A percentile compares a stretch with the other conserved stretches of the same genome.
These are phyloP conservation scores for Aquanectria penicillioides DNA, from an alignment of 2,329 filamentous ascomycete species.

Conservation along the genomic window DNA sequence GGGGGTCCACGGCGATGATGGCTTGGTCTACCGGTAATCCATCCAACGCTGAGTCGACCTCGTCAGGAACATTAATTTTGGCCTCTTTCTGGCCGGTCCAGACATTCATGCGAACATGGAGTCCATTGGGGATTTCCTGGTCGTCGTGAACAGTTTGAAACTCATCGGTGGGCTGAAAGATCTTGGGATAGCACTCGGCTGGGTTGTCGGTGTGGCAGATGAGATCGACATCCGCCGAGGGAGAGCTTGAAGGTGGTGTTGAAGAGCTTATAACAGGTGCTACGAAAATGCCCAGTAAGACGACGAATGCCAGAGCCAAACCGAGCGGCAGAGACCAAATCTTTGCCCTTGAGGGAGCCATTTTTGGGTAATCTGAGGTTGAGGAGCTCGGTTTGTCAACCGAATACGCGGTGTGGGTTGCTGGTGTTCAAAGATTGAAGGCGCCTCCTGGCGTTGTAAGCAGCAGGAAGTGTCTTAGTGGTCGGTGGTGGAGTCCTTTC, in stretches of 20 bases:
- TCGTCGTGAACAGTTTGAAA: conserved; percentile 72
- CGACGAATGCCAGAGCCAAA: conserved; percentile 38
- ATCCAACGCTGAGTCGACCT: conserved; percentile 57
- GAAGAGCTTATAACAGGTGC: conserved; percentile 42
- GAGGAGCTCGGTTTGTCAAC: not conserved
- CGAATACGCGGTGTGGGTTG: not conserved
- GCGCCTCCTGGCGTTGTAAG: not conserved
- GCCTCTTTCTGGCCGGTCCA: conserved; percentile 72
- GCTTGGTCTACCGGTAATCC: conserved; percentile 63
- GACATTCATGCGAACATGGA: conserved; percentile 74
- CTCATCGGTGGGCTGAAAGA: conserved; percentile 71
- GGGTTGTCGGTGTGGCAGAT: conserved; percentile 72
- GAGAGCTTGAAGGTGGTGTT: conserved; percentile 41
- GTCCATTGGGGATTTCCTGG: conserved; percentile 71
- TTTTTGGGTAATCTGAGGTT: conserved; percentile 12
- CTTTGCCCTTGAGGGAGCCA: conserved; percentile 40
- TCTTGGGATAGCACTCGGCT: conserved; percentile 71
- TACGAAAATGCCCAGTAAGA: conserved; percentile 42
- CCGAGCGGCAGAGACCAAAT: conserved; percentile 29
- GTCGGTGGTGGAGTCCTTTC: too few relatives aligned
- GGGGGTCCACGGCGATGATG: conserved; percentile 64
- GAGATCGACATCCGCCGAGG: conserved; percentile 59
- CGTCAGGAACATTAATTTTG: conserved; percentile 70
- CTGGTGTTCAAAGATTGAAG: not conserved
- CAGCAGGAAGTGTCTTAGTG: conserved; percentile 7